Conservation (phyloP, 1,284 basidiomycete species). For the Ceratobasidium sp. region DNA sequence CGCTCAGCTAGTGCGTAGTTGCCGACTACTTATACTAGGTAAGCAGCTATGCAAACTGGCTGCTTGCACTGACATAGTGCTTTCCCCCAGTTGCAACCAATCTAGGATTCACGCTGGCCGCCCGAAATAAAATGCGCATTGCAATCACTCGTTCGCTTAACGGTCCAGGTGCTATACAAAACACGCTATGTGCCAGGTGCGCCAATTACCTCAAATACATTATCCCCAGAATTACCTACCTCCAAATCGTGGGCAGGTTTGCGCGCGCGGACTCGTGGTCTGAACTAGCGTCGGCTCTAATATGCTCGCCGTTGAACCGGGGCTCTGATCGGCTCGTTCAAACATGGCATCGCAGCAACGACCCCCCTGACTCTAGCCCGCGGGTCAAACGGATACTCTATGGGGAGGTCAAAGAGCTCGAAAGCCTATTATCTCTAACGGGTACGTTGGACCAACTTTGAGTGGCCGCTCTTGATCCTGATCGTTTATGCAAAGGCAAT, state of each 20-base stretch:
- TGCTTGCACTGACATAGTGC: neutral
- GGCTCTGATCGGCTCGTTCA: slow-evolving; percentile 19
- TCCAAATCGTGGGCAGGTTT: slow-evolving; percentile 1
- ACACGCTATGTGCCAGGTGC: slow-evolving; percentile 15
- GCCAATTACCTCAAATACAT: neutral
- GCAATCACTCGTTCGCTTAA: slow-evolving; percentile 1
- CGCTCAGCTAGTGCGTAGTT: neutral
- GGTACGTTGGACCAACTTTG: neutral
- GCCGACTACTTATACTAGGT: slow-evolving; percentile 24
- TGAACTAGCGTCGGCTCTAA: neutral
- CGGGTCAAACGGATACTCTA: neutral
- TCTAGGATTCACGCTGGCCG: neutral
- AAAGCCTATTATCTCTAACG: neutral
- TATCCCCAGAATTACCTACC: neutral
- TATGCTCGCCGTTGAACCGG: neutral
- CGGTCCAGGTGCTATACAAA: slow-evolving; percentile 10
- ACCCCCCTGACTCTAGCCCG: neutral
- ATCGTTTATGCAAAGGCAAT: neutral
- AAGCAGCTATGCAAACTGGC: neutral
- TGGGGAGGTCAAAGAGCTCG: neutral
- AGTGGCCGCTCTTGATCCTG: neutral
- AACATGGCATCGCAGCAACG: neutral
- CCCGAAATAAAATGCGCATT: neutral
- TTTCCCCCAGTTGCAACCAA: neutral
- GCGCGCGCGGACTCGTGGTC: slow-evolving; percentile 4